Evolutionary conservation across 1,139 yeast species (phyloP).

Genomic region (Wickerhamiella pararugosa): DNA sequence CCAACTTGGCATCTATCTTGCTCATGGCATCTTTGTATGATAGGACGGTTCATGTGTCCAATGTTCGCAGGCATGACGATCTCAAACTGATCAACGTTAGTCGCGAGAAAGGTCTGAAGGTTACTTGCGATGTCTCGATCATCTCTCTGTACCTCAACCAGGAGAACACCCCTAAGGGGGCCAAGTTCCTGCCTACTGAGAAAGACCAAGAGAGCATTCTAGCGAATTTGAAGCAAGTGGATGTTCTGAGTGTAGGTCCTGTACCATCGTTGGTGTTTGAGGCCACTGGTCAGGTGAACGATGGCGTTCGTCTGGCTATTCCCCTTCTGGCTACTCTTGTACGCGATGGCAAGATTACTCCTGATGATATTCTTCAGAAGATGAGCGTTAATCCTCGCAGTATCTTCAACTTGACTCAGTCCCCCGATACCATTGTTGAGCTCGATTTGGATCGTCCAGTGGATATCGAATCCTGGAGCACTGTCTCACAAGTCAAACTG

Average conservation of each 20-base stretch:
- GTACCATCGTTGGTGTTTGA: slow-evolving; percentile 61
- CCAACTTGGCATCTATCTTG: slow-evolving; percentile 81
- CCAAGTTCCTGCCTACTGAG: slow-evolving; percentile 53
- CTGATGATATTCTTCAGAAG: slow-evolving; percentile 56
- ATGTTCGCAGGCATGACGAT: slow-evolving; percentile 70
- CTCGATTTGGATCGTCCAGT: slow-evolving; percentile 62
- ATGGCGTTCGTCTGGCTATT: slow-evolving; percentile 68
- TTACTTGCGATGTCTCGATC: slow-evolving; percentile 83
- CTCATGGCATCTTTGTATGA: slow-evolving; percentile 78
- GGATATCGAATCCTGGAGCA: slow-evolving; percentile 36
- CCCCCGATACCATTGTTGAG: slow-evolving; percentile 58
- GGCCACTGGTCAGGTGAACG: slow-evolving; percentile 43
- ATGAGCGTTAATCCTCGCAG: slow-evolving; percentile 70
- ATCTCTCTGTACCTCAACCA: slow-evolving; percentile 64
- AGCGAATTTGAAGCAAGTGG: slow-evolving; percentile 57
- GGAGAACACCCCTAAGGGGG: slow-evolving; percentile 54
- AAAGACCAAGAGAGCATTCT: slow-evolving; percentile 75
- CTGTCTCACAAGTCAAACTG: slow-evolving; percentile 30
- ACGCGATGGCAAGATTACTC: slow-evolving; percentile 50
- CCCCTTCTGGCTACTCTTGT: slow-evolving; percentile 79
- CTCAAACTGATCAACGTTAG: slow-evolving; percentile 74
- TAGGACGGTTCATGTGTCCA: slow-evolving; percentile 79
- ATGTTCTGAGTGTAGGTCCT: slow-evolving; percentile 77
- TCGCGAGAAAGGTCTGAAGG: slow-evolving; percentile 63
- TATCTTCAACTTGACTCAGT: slow-evolving; percentile 75